Conservation (phyloP, 1,284 basidiomycete genomes). For the Wallemia mellicola region DNA sequence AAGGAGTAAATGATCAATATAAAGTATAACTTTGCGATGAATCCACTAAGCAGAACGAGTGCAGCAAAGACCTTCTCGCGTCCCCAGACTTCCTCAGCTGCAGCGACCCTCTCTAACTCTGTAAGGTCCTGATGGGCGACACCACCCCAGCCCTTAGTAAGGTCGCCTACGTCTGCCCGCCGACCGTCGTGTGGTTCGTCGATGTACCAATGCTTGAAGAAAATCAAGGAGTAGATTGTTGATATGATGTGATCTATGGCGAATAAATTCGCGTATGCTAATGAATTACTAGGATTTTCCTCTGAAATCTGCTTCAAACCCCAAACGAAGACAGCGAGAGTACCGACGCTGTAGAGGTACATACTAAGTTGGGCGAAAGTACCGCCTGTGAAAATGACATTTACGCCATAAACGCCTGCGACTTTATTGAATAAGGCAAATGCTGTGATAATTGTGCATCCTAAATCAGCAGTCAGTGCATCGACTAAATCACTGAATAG, state of each 20-base stretch:
- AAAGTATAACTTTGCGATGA: constrained; percentile 50
- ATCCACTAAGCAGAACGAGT: constrained; percentile 45
- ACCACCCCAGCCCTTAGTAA: constrained; percentile 21
- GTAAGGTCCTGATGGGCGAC: constrained; percentile 23
- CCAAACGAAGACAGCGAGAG: constrained; percentile 55
- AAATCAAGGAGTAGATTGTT: constrained; percentile 72
- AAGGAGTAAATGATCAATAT: background rate
- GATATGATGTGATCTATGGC: constrained; percentile 71
- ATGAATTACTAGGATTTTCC: constrained; percentile 50
- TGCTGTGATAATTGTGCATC: background rate
- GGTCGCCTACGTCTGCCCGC: constrained; percentile 21
- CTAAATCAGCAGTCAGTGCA: background rate
- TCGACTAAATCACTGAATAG: background rate
- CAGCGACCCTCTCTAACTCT: constrained; percentile 29
- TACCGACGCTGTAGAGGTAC: constrained; percentile 71
- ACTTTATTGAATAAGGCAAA: constrained; percentile 79
- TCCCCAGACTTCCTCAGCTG: constrained; percentile 59
- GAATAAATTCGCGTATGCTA: constrained; percentile 78
- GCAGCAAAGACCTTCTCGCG: constrained; percentile 59
- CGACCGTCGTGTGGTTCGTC: constrained; percentile 69
- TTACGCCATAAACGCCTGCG: constrained; percentile 81
- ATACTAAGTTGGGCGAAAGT: constrained; percentile 66
- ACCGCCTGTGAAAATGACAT: constrained; percentile 63
- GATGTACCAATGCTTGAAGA: constrained; percentile 66
- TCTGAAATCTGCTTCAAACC: constrained; percentile 56